Evolutionary conservation across 768 basidiomycete species (phyloP), one percentile per base, ranked within the genome.

Genomic region (Leccinum disarticulatum): DNA sequence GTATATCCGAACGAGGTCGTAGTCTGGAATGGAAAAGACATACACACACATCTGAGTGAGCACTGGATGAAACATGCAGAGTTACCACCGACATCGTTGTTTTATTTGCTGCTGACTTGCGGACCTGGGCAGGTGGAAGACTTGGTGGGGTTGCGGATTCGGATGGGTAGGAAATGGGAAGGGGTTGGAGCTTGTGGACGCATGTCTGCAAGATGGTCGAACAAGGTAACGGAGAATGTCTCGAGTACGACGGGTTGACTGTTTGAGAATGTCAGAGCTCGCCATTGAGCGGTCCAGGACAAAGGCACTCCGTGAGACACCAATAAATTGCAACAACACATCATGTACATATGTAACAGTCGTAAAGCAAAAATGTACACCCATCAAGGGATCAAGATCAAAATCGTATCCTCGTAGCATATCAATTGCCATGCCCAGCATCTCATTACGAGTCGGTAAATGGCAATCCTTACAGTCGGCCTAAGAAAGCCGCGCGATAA

Each of bases 1-100:
- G 71, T 91, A 90, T 58, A 90, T 79, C 43, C 86, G 80, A 33
- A 91, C 90, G 49, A 92, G 88, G 62, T 91, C 90, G 67, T 85
- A 90, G 72, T 91, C 90, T 92, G 35, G 63, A 15, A 52, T 30
- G 7, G 46, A 33, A 47, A 25, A 4, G 17, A 38, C 33, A 35
- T 3, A 31, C 10, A 38, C 41, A 43, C 41, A 46, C 0, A 25
- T 48, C 43, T 61, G 28, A 62, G 63, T 56, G n/a, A 55, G 52
- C 35, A 49, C 41, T 28, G 30, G 33, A 41, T 1, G 19, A 30
- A 28, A 30, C 47, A 57, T 14, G 54, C 33, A 52, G 31, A 31
- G n/a, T 55, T 19, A 78, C 78, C 60, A 78, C 78, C 61, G 65
- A 85, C 85, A 87, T 66, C 85, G 77, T 28, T 78, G 73, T 71